Base-by-base conservation (phyloP, 192 early-diverging fungal genomes). In the Coemansia sp. region DNA sequence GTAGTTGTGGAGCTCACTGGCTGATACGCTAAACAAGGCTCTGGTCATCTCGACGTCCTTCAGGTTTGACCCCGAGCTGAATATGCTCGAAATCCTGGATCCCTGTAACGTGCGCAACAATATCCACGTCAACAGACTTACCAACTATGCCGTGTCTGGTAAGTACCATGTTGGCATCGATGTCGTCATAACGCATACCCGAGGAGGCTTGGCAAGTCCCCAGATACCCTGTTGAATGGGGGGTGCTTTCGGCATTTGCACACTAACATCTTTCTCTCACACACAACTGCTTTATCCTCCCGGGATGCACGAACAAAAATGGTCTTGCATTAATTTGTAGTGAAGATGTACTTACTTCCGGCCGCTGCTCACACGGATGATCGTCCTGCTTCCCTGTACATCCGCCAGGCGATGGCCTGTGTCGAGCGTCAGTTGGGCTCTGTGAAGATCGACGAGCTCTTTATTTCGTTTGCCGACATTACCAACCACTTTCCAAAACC, bases 71-170 rank as follows among this genome's bases (percentile, higher is more conserved):
- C 82, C 82, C 12, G 82, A 79, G 51, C 75, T 85, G 12, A 85
- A 85, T 13, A 76, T 77, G 75, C 78, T 85, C 33, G 82, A 85
- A 67, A 85, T 85, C 31, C 68, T 80, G 42, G 82, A 85, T 63
- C 77, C 82, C 1, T 67, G 71, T 41, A 84, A 84, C 61, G 54
- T 61, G 16, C 70, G 81, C 42, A 84, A 84, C 71, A 70, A 84
- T 61, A 74, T 84, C 31, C 47, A 71, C n/a, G 67, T 68, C 59
- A 72, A 76, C 24, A 71, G 73, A 2, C 63, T 76, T 33, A 75
- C 68, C 0, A 70, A 84, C 74, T 79, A 76, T 41, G 62, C 55
- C 24, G 67, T 84, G 11, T 76, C 81, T 36, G 77, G 77, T 74
- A 67, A 61, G 77, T 47, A 13, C 34, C 11, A n/a, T 57, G 12